Evolutionary conservation across 441 rosid genomes (phyloP).

Genomic region (Lepidium campestre): DNA sequence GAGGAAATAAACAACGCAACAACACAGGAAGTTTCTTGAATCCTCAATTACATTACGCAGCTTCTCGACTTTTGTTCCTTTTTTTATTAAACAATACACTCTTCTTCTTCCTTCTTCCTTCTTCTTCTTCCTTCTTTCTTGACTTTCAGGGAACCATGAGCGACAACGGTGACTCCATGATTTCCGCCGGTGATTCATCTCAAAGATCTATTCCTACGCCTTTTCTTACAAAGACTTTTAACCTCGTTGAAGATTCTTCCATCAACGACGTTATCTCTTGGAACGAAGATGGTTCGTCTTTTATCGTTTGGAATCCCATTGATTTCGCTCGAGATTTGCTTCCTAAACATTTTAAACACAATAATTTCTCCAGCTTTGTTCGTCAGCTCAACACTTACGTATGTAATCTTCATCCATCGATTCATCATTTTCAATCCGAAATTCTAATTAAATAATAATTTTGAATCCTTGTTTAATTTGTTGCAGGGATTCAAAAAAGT

Average conservation of each 20-base stretch:
- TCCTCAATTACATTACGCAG: too few relatives aligned
- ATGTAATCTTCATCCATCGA: not conserved
- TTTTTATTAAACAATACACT: too few relatives aligned
- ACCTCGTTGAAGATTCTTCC: constrained; percentile 49
- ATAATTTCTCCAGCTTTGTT: constrained; percentile 67
- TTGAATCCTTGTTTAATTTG: too few relatives aligned
- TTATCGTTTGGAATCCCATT: constrained; percentile 59
- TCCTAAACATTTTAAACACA: constrained; percentile 62
- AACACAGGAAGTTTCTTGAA: too few relatives aligned
- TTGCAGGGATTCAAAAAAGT: constrained; percentile 57
- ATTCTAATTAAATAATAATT: not conserved
- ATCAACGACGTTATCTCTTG: constrained; percentile 58
- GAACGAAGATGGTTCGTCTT: constrained; percentile 59
- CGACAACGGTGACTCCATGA: constrained; percentile 5
- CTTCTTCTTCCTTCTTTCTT: too few relatives aligned
- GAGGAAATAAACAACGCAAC: too few relatives aligned
- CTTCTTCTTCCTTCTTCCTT: too few relatives aligned
- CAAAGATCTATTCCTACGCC: constrained; percentile 55
- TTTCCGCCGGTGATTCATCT: constrained; percentile 21
- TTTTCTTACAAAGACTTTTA: constrained; percentile 51
- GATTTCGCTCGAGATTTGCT: constrained; percentile 60
- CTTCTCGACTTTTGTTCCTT: too few relatives aligned
- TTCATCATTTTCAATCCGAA: not conserved
- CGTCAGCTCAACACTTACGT: constrained; percentile 72
- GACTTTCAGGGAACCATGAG: too few relatives aligned